Base-by-base conservation (phyloP, 2,329 filamentous ascomycete genomes). In the Xylariaceae sp. region DNA sequence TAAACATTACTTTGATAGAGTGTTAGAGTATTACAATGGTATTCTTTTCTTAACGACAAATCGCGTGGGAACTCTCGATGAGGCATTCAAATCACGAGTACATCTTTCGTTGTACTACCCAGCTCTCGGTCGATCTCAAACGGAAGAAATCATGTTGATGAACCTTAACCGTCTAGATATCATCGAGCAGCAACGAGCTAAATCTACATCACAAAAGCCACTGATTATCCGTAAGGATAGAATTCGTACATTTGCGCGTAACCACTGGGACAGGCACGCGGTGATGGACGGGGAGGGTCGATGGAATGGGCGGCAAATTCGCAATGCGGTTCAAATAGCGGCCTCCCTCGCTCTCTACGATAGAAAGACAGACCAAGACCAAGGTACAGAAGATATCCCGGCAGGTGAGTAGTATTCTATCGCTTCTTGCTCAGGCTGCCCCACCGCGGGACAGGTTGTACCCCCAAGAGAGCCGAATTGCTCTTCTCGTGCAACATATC, bases 221-320 rank as follows among this genome's bases (percentile, higher is more conserved):
- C 40, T 57, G n/a, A 19, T 46, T 11, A 47, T 57, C 24, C 49
- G 24, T 6, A 40, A 57, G 8, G 24, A 52, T 12, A 11, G 31
- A 1, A 57, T 57, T n/a, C 47, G 40, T 17, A 34, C 41, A 5
- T 57, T 57, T 37, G 24, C 21, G 3, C 24, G 39, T 17, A 37
- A 57, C 1, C 56, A 56, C 21, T 60, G 26, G 33, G 33, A 43
- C 1, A 41, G 21, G 14, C 56, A 55, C n/a, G 2, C 2, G 4
- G 39, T 4, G 3, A 48, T 44, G 7, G 23, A 60, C 9, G 52
- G 52, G 2, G 46, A 31, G 9, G 57, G 57, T 8, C 53, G 57
- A 16, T 60, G 57, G 57, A 60, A 60, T 12, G 57, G 53, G 11
- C 48, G 57, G 2, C 57, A 60, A 14, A 56, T 60, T 19, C 36